Evolutionary conservation across 179 eudicot genomes (phyloP).

Genomic region (Gypsophila paniculata): DNA sequence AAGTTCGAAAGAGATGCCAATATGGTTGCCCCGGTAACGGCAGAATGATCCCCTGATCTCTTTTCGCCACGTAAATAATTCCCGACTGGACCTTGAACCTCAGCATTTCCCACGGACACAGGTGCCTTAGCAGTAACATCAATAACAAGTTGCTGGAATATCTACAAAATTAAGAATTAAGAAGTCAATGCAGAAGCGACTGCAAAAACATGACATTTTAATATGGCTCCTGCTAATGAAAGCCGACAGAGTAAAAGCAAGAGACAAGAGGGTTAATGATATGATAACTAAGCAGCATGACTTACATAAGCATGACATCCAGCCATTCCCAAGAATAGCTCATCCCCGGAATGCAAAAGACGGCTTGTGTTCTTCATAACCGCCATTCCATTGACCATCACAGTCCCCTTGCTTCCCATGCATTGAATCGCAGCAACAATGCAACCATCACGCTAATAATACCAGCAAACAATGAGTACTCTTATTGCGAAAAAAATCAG

Average conservation of each 20-base stretch:
- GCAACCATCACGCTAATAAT: conserved; percentile 63
- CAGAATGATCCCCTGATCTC: conserved; percentile 77
- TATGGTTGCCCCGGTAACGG: conserved; percentile 81
- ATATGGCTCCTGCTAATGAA: neutral
- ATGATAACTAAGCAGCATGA: conserved; percentile 91
- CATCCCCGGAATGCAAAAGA: conserved; percentile 79
- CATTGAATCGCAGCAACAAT: conserved; percentile 70
- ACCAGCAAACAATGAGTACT: conserved; percentile 41
- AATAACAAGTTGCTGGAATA: conserved; percentile 59
- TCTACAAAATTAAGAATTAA: conserved; percentile 31
- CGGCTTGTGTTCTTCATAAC: conserved; percentile 56
- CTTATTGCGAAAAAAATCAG: conserved; percentile 36
- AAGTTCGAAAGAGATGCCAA: conserved; percentile 79
- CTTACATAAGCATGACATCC: conserved; percentile 87
- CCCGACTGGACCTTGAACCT: conserved; percentile 48
- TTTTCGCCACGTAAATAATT: conserved; percentile 53
- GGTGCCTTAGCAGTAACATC: conserved; percentile 59
- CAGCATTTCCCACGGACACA: conserved; percentile 48
- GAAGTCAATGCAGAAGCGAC: conserved; percentile 31
- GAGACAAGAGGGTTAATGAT: neutral
- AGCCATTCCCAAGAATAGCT: conserved; percentile 54
- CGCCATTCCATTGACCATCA: conserved; percentile 69
- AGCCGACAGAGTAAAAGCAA: neutral
- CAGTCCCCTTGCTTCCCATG: conserved; percentile 76
- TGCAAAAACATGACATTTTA: conserved; percentile 11